A percentile compares a stretch with the other conserved stretches of the same genome.
Conservation (phyloP, 2,329 filamentous ascomycete species). For the Aaosphaeria pasadenensis region DNA sequence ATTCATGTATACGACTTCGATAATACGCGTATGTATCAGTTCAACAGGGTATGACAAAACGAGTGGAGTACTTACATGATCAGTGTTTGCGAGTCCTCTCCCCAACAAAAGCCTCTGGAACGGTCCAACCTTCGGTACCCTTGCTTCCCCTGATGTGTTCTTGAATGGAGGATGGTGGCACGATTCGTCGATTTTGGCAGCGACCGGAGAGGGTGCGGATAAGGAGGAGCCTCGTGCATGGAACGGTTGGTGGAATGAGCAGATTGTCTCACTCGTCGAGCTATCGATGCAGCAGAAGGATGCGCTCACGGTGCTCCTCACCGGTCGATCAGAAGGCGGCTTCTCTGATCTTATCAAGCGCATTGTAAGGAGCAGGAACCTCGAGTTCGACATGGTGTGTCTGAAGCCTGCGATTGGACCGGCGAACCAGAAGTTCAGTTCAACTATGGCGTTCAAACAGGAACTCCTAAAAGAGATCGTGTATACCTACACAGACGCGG, state of each 20-base stretch:
- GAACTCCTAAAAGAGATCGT: slow-evolving; percentile 75
- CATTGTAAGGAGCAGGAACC: slow-evolving; percentile 72
- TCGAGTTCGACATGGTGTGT: slow-evolving; percentile 84
- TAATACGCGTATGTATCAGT: slow-evolving; percentile 71
- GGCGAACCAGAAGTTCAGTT: slow-evolving; percentile 71
- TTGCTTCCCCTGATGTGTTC: slow-evolving; percentile 74
- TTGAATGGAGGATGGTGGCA: slow-evolving; percentile 96
- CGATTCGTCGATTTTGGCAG: slow-evolving; percentile 77
- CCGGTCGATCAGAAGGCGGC: slow-evolving; percentile 73
- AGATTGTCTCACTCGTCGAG: slow-evolving; percentile 73
- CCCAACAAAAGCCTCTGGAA: slow-evolving; percentile 90
- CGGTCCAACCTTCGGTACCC: slow-evolving; percentile 68
- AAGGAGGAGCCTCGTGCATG: slow-evolving; percentile 80
- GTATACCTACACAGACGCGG: slow-evolving; percentile 78
- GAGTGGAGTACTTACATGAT: not conserved
- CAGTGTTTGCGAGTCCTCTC: slow-evolving; percentile 86
- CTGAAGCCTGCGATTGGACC: slow-evolving; percentile 85
- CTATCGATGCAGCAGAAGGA: slow-evolving; percentile 82
- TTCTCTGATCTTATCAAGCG: slow-evolving; percentile 78
- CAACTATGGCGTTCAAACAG: slow-evolving; percentile 92
- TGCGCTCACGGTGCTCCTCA: slow-evolving; percentile 80
- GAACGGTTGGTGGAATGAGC: slow-evolving; percentile 96
- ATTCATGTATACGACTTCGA: slow-evolving; percentile 98
- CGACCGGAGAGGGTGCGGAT: slow-evolving; percentile 79
- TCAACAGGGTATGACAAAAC: not conserved